Evolutionary conservation across 1,284 basidiomycete genomes (phyloP), one percentile per base, ranked within the genome.

Genomic region (Cryptococcus neoformans): DNA sequence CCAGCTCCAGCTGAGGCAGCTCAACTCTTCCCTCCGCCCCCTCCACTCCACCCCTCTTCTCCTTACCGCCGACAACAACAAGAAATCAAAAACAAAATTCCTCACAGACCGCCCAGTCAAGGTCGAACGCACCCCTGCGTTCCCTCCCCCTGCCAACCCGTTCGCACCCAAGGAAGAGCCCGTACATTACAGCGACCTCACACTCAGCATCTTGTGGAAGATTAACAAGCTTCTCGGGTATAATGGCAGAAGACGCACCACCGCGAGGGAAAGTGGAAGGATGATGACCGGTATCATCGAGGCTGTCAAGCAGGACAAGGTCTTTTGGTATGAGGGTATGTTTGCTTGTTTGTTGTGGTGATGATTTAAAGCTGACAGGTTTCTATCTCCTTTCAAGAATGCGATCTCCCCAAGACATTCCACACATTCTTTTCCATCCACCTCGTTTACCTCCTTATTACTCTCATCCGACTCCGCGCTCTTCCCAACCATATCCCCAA

Each of bases 391-490:
- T 50, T 17, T 38, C 42, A 44, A 10, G 40, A 21, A 21, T 21
- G 21, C 21, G 21, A 21, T 21, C 21, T 21, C 21, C 94, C 95
- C 2, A 87, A 88, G 6, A 97, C 95, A 0, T 97, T 97, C 76
- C 94, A 98, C 74, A 91, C 93, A 4, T 99, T 94, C 90, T 98
- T 98, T 80, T 92, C 92, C 35, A 81, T 98, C 54, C 93, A 92
- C 46, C 92, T 95, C 62, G 82, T 98, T 44, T 94, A 99, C 77
- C 81, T 98, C 55, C 92, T 94, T 86, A 81, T 98, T 57, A 84
- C 97, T 49, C 87, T 88, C 7, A 87, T 90, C 48, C 89, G 95
- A 17, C 83, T 98, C 34, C 89, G 95, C 11, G 86, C 90, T 0
- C 84, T 99, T 6, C 89, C 90, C 2, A 65, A 68, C 10, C 46